Percentiles rank a stretch among this genome's conserved stretches.
Evolutionary conservation across 164 flowering plant species (phyloP).

Genomic region (Umbellularia californica): DNA sequence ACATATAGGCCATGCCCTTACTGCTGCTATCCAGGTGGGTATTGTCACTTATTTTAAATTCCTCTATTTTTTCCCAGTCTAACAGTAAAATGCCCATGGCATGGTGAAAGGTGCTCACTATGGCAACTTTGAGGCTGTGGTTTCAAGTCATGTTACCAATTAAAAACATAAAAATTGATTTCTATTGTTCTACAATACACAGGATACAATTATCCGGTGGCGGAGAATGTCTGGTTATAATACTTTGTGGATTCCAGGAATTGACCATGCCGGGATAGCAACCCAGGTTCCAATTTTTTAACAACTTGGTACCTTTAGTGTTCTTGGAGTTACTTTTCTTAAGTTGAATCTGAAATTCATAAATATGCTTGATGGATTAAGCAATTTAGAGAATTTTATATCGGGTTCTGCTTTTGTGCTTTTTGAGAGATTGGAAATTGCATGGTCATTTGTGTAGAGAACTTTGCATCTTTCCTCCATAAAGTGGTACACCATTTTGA

Average conservation of each 20-base stretch:
- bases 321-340: not conserved
- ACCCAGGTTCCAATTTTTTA: constrained; percentile 56
- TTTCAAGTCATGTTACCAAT: no score
- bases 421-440: not conserved
- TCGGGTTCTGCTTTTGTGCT: not conserved
- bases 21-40: constrained; percentile 79
- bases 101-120: no score
- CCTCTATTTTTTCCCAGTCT: not conserved
- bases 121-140: no score
- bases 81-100: no score
- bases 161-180: no score
- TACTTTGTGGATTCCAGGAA: constrained; percentile 94
- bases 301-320: not conserved
- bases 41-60: not conserved
- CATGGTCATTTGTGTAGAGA: not conserved
- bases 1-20: constrained; percentile 98
- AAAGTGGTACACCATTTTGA: not conserved
- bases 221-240: constrained; percentile 91
- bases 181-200: constrained; percentile 6
- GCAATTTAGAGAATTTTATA: not conserved
- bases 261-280: constrained; percentile 98
- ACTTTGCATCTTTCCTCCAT: not conserved
- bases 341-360: not conserved
- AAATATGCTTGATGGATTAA: not conserved
- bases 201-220: constrained; percentile 97